Conservation (phyloP, 176 grass and related monocot genomes). For the Eragrostis curvula region DNA sequence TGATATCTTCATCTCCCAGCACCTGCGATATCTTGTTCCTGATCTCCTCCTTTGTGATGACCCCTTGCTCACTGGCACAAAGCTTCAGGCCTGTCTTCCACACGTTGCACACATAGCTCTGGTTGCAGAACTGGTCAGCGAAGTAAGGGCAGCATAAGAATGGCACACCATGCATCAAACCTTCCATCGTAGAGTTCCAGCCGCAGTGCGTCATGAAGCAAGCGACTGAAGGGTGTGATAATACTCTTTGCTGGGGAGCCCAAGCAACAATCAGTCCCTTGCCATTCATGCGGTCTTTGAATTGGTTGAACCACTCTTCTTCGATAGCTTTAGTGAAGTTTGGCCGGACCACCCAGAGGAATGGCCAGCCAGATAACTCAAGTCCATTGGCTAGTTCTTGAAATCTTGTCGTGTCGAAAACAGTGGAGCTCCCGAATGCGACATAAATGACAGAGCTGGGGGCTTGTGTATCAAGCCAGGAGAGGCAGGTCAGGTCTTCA, state of each 20-base stretch:
- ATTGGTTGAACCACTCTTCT: conserved; percentile 53
- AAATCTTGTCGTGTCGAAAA: conserved; percentile 49
- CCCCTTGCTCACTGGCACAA: conserved; percentile 38
- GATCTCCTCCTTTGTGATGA: conserved; percentile 54
- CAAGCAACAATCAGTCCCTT: conserved; percentile 55
- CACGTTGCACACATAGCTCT: conserved; percentile 73
- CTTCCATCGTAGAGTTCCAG: conserved; percentile 83
- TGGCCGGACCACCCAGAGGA: conserved; percentile 70
- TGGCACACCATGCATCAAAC: conserved; percentile 59
- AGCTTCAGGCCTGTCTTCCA: conserved; percentile 73
- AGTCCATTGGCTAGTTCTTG: conserved; percentile 65
- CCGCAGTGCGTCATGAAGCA: conserved; percentile 86
- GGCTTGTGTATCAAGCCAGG: conserved; percentile 55
- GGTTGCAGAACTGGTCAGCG: conserved; percentile 68
- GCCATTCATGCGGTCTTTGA: conserved; percentile 34
- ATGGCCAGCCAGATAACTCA: conserved; percentile 46
- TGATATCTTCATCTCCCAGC: conserved; percentile 47
- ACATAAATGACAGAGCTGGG: conserved; percentile 56
- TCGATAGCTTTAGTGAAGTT: conserved; percentile 45
- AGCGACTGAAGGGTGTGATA: conserved; percentile 63
- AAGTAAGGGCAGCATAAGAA: conserved; percentile 90
- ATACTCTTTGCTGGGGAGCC: conserved; percentile 70
- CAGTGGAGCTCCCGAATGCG: conserved; percentile 70
- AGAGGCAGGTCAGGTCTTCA: conserved; percentile 53
- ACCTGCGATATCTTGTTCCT: conserved; percentile 38